These are phyloP conservation scores for Phanerochaete sordida DNA, from an alignment of 768 basidiomycete species.

Conservation along the genomic window DNA sequence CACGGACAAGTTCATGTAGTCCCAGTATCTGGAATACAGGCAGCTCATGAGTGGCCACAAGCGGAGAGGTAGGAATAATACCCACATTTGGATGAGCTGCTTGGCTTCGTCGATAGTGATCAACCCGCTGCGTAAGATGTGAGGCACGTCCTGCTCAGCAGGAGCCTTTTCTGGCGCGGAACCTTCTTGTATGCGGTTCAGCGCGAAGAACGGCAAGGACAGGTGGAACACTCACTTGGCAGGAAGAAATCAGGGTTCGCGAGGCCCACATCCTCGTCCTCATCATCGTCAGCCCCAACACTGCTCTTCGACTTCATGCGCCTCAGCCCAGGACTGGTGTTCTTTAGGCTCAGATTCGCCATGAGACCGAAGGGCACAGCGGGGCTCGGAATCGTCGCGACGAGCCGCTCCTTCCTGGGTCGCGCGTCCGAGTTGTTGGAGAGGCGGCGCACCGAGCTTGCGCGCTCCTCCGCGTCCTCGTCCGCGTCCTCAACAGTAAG, in stretches of 20 bases:
- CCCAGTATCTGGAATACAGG: conserved; percentile 53
- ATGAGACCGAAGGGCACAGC: conserved; percentile 75
- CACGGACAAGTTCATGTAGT: conserved; percentile 74
- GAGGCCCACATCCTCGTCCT: conserved; percentile 55
- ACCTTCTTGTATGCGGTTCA: conserved; percentile 34
- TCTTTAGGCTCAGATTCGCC: conserved; percentile 56
- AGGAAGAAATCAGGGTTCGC: conserved; percentile 68
- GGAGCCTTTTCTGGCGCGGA: conserved; percentile 29
- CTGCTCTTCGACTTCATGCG: conserved; percentile 23
- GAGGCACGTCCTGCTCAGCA: conserved; percentile 50
- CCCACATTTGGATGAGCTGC: conserved; percentile 68
- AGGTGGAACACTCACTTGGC: conserved; percentile 42
- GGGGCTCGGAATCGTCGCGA: conserved; percentile 55
- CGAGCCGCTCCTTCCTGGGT: conserved; percentile 19
- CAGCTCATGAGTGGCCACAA: not conserved
- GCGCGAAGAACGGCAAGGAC: conserved; percentile 8
- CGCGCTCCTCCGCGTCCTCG: conserved; percentile 20
- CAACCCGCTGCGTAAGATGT: conserved; percentile 61
- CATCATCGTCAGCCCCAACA: conserved; percentile 32
- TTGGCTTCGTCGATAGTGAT: conserved; percentile 67
- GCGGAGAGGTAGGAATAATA: not conserved
- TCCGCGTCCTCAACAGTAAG: conserved; percentile 18
- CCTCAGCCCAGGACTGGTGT: conserved; percentile 17
- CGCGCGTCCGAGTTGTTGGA: conserved; percentile 5
- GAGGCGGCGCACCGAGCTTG: not conserved